Percentiles rank a stretch among this genome's conserved stretches.
Evolutionary conservation across 768 basidiomycete genomes (phyloP).

Genomic region (Collybia mongolica): DNA sequence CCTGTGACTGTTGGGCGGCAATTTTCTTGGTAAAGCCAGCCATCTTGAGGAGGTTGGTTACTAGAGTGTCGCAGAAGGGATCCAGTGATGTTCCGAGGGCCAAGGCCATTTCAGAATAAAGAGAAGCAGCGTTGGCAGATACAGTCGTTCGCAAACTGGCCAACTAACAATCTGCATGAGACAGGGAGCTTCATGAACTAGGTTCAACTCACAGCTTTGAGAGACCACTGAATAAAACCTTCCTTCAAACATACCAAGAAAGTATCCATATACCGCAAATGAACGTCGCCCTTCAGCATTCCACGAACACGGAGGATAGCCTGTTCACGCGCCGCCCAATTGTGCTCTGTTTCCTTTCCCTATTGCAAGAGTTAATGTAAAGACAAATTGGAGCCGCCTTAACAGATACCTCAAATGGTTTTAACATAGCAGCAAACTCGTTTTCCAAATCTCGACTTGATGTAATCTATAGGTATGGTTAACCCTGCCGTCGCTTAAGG

Average conservation of each 20-base stretch:
- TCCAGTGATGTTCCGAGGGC: conserved; percentile 72
- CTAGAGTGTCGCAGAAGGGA: conserved; percentile 72
- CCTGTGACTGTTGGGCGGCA: conserved; percentile 82
- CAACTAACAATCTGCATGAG: conserved; percentile 46
- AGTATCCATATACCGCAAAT: conserved; percentile 66
- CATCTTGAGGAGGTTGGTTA: conserved; percentile 82
- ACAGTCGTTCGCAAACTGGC: conserved; percentile 91
- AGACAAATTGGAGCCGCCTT: not conserved
- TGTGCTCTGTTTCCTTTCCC: conserved; percentile 98
- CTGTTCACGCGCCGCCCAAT: conserved; percentile 85
- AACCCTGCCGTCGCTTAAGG: not conserved
- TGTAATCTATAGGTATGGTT: conserved; percentile 59
- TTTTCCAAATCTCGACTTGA: conserved; percentile 82
- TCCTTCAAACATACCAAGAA: conserved; percentile 78
- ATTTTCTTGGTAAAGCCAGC: conserved; percentile 92
- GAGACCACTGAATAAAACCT: conserved; percentile 75
- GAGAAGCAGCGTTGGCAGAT: conserved; percentile 68
- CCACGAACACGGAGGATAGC: conserved; percentile 78
- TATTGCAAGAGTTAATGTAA: conserved; percentile 23
- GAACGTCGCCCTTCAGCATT: conserved; percentile 86
- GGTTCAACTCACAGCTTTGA: conserved; percentile 70
- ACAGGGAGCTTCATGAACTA: conserved; percentile 4
- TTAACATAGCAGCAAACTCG: conserved; percentile 79
- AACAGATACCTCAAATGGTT: conserved; percentile 72
- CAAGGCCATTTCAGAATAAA: conserved; percentile 73